These are phyloP conservation scores for Zygosaccharomyces rouxii DNA, from an alignment of 805 yeast genomes.

Conservation along the genomic window DNA sequence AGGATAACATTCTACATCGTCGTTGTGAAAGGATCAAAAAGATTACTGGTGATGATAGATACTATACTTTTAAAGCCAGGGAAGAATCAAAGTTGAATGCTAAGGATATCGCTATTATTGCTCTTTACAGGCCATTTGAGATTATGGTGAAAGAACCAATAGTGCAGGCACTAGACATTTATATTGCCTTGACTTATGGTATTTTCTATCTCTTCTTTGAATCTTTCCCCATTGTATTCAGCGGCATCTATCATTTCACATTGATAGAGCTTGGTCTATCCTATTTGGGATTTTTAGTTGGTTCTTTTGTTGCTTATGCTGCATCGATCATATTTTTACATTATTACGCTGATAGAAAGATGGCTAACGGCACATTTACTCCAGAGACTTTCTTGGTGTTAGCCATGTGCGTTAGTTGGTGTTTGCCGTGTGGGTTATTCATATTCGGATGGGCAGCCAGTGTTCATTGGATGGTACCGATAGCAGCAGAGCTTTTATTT, in stretches of 20 bases:
- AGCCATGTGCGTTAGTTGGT: slow-evolving; percentile 40
- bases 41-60: slow-evolving; percentile 44
- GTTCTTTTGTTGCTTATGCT: slow-evolving; percentile 40
- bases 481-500: slow-evolving; percentile 42
- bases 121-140: slow-evolving; percentile 48
- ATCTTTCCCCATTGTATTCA: slow-evolving; percentile 55
- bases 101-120: slow-evolving; percentile 26
- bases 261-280: slow-evolving; percentile 45
- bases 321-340: slow-evolving; percentile 29
- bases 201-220: slow-evolving; percentile 54
- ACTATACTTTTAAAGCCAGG: slow-evolving; percentile 31
- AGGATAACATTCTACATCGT: slow-evolving; percentile 42
- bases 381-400: slow-evolving; percentile 44
- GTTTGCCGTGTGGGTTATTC: slow-evolving; percentile 43
- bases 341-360: slow-evolving; percentile 27
- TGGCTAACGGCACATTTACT: slow-evolving; percentile 28
- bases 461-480: slow-evolving; percentile 48
- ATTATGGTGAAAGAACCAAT: slow-evolving; percentile 51
- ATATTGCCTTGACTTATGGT: slow-evolving; percentile 51
- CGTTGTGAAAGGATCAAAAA: slow-evolving; percentile 47
- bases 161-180: slow-evolving; percentile 47
- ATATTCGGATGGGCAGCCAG: slow-evolving; percentile 50
- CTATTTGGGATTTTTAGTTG: slow-evolving; percentile 45
- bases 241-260: slow-evolving; percentile 43
- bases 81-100: slow-evolving; percentile 37